Percentiles rank a stretch among this genome's conserved stretches.
Evolutionary conservation across 495 filamentous ascomycete species (phyloP).

Genomic region (Aspergillus baeticus): DNA sequence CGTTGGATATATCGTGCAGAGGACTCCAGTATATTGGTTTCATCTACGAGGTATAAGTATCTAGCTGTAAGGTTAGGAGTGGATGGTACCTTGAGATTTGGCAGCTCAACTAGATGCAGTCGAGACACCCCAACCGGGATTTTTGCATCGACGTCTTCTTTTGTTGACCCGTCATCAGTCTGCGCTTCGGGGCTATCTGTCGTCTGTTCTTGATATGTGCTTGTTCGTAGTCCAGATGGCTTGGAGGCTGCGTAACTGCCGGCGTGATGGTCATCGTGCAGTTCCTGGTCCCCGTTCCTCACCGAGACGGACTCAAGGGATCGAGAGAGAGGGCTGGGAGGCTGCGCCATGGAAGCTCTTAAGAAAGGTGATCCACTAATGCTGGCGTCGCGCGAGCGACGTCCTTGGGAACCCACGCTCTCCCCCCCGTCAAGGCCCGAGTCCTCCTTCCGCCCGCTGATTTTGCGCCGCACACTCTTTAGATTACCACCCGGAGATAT

Average conservation of each 20-base stretch:
- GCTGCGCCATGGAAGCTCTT: slow-evolving; percentile 30
- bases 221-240: slow-evolving; percentile 33
- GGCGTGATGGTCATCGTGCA: slow-evolving; percentile 23
- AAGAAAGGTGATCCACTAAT: slow-evolving; percentile 46
- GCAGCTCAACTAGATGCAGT: slow-evolving; percentile 59
- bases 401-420: slow-evolving; percentile 21
- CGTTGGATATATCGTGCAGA: slow-evolving; percentile 82
- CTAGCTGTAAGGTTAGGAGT: neutral
- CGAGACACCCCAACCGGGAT: slow-evolving; percentile 76
- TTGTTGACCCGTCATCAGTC: slow-evolving; percentile 7
- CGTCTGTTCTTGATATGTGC: slow-evolving; percentile 24
- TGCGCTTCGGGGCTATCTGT: slow-evolving; percentile 12
- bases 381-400: slow-evolving; percentile 35
- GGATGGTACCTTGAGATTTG: slow-evolving; percentile 43
- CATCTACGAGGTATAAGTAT: slow-evolving; percentile 58
- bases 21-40: slow-evolving; percentile 98
- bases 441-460: slow-evolving; percentile 22
- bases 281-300: slow-evolving; percentile 30
- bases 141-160: slow-evolving; percentile 21
- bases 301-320: slow-evolving; percentile 32
- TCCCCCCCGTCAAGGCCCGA: slow-evolving; percentile 18
- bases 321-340: slow-evolving; percentile 32
- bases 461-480: slow-evolving; percentile 21
- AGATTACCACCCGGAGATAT: slow-evolving; percentile 21
- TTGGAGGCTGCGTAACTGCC: slow-evolving; percentile 20